These are phyloP conservation scores for Fomitopsis schrenkii DNA, from an alignment of 1,284 basidiomycete species.

Conservation along the genomic window DNA sequence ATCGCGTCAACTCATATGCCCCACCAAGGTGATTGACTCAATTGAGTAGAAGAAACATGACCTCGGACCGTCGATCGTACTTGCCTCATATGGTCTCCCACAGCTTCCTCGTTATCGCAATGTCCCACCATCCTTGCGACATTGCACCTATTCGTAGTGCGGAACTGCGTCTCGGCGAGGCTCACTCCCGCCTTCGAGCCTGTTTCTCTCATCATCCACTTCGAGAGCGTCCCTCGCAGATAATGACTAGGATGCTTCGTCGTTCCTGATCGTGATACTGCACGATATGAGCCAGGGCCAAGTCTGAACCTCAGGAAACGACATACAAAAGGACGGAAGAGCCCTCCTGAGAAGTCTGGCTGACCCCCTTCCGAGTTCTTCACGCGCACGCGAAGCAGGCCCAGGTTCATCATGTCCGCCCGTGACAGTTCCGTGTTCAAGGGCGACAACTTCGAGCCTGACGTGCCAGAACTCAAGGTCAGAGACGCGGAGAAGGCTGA, in stretches of 20 bases:
- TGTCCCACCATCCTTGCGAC: background rate
- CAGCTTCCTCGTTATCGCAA: background rate
- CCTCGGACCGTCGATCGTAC: background rate
- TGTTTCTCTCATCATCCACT: background rate
- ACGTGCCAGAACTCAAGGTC: background rate
- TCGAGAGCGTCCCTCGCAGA: background rate
- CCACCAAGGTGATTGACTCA: too few relatives aligned
- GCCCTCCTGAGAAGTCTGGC: background rate
- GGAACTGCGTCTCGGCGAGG: background rate
- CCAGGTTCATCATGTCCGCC: background rate
- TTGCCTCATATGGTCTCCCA: background rate
- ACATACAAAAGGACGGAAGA: background rate
- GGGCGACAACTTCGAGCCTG: background rate
- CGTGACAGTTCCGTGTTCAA: background rate
- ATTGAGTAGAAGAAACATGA: background rate
- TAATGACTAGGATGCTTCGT: background rate
- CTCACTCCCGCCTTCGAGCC: background rate
- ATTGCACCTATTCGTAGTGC: background rate
- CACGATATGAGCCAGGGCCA: background rate
- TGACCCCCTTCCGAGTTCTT: background rate
- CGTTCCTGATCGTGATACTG: background rate
- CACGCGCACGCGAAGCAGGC: background rate
- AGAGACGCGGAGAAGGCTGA: constrained; percentile 4
- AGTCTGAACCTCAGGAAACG: background rate
- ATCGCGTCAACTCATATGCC: too few relatives aligned